phyloP scores from a whole-genome alignment of 768 basidiomycete species.

The Obba rivulosa region DNA sequence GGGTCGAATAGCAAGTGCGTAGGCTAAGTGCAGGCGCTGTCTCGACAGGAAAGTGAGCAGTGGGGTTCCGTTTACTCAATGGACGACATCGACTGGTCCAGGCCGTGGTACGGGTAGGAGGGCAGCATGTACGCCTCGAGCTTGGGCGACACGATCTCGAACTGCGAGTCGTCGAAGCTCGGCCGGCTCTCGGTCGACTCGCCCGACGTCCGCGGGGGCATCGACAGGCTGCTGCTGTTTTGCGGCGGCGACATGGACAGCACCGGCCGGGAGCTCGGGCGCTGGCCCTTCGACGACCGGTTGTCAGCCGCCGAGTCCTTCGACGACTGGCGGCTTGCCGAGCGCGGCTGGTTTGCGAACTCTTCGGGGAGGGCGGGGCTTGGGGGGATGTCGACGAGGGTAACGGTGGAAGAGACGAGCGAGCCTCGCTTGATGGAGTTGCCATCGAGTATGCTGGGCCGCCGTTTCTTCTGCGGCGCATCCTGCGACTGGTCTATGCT shows the following conservation, averaged over 20 bases:
- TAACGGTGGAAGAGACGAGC: conserved; percentile 22
- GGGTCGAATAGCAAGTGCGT: too few species aligned
- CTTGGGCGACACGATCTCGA: conserved; percentile 54
- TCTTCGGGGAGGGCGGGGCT: conserved; percentile 55
- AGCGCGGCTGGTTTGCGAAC: conserved; percentile 14
- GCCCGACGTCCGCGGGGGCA: conserved; percentile 28
- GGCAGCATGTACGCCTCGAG: conserved; percentile 29
- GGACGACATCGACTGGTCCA: conserved; percentile 34
- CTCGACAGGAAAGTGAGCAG: neutral
- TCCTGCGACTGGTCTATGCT: conserved; percentile 35
- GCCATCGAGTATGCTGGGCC: conserved; percentile 43
- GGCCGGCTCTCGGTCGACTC: conserved; percentile 41
- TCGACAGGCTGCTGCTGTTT: conserved; percentile 27
- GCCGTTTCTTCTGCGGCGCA: conserved; percentile 30
- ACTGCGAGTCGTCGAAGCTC: conserved; percentile 61
- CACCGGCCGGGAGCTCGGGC: conserved; percentile 14
- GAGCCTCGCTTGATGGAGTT: conserved; percentile 25
- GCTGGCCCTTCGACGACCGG: conserved; percentile 7
- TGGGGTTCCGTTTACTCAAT: conserved; percentile 8
- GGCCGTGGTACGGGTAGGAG: conserved; percentile 52
- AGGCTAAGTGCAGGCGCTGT: neutral
- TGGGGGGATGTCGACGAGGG: conserved; percentile 49
- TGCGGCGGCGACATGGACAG: conserved; percentile 15
- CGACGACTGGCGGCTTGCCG: conserved; percentile 19
- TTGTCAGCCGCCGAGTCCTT: conserved; percentile 3